phyloP scores from a whole-genome alignment of 2,329 filamentous ascomycete species.

The Furcasterigmium sp. region DNA sequence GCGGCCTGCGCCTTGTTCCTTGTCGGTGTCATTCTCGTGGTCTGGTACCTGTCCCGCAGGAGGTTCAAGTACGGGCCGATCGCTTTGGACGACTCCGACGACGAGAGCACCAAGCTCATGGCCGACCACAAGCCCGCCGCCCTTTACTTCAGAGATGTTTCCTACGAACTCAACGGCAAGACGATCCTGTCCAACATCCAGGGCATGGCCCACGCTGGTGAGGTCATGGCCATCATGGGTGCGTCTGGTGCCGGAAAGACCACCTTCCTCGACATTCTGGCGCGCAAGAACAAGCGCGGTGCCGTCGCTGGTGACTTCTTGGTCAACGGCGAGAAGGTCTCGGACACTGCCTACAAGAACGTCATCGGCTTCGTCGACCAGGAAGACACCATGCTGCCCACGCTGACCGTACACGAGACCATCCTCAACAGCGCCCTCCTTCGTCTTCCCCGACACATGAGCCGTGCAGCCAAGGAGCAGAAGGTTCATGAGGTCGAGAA shows the following conservation, averaged over 20 bases:
- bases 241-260: conserved; percentile 97
- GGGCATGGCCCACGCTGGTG: conserved; percentile 88
- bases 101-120: conserved; percentile 80
- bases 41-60: conserved; percentile 85
- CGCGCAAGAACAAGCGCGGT: conserved; percentile 94
- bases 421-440: conserved; percentile 91
- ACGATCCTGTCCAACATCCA: conserved; percentile 75
- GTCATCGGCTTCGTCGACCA: conserved; percentile 97
- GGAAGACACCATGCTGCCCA: conserved; percentile 94
- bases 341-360: conserved; percentile 78
- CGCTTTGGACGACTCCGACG: conserved; percentile 81
- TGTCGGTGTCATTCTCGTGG: conserved; percentile 73
- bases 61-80: conserved; percentile 67
- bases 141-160: conserved; percentile 81
- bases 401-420: conserved; percentile 94
- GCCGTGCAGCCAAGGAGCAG: conserved; percentile 79
- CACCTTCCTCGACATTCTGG: conserved; percentile 91
- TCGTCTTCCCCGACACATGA: conserved; percentile 90
- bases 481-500: conserved; percentile 89
- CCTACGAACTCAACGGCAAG: conserved; percentile 82
- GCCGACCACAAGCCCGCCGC: conserved; percentile 87
- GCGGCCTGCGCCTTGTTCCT: conserved; percentile 81
- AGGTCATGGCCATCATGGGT: conserved; percentile 96
- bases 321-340: conserved; percentile 88
- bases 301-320: conserved; percentile 74